Base-by-base conservation (phyloP, 2,329 filamentous ascomycete species). In the Botryotinia calthae region DNA sequence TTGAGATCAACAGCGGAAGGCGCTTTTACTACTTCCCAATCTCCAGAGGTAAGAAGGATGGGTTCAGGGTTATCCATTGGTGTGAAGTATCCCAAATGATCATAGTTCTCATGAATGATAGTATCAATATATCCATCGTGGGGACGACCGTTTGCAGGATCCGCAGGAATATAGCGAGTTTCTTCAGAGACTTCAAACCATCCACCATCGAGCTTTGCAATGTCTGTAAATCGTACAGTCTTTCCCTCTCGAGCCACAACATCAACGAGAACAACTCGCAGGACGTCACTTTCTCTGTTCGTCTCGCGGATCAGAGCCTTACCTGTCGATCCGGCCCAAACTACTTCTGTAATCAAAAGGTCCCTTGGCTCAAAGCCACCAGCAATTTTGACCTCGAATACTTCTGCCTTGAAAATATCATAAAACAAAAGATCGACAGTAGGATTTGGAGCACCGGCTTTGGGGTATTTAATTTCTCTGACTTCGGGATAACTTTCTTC, bases 181-280 rank as follows among this genome's bases (percentile, higher is more conserved):
- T 91, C 89, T 78, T 97, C 91, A 1, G 94, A 93, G 59, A 97
- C 93, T 83, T 99, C 96, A 78, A 98, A 95, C 96, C 96, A 99
- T 48, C 96, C 97, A 34, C 95, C 95, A 81, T 99, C 96, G n/a
- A 98, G 86, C 73, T 91, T 87, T 76, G 90, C 88, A 66, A 98
- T 89, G 81, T 99, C 90, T 66, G 93, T 88, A 31, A 90, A 91
- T 75, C 95, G 88, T 65, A 98, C 90, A 0, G 93, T 91, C 81
- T 91, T 92, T 44, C 93, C 95, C 31, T 88, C 90, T 65, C 94
- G 90, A 4, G 86, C 84, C 34, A 85, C 83, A 8, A 96, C 92
- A 80, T 99, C 93, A 72, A 98, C 90, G 9, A 98, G 86, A 10
- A 97, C 90, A 40, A 98, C 90, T 76, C 93, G 94, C 80, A 98